Evolutionary conservation across 306 rosid genomes (phyloP), one percentile per base, ranked within the genome.

Genomic region (Crotalaria pallida): DNA sequence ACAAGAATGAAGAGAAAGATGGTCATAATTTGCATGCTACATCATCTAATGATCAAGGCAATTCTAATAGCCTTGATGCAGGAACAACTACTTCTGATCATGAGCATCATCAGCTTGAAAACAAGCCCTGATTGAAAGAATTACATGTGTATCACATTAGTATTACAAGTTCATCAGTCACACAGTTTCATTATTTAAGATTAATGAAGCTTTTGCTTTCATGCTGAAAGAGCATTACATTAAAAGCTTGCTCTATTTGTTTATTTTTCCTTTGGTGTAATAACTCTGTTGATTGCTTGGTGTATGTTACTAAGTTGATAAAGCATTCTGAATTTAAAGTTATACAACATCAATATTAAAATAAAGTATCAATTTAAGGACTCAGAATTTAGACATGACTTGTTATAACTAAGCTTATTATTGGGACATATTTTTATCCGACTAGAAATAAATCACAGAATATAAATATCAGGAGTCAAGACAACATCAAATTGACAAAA

Each of bases 1-100:
- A 7, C 38, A 84, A 87, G 80, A 72, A 16, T 0, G 90, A 80
- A 1, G 36, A 31, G 38, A 56, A 34, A 62, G n/a, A 70, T 13
- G 89, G 40, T 21, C 67, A 62, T 15, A 82, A 69, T 23, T 78
- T 84, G 34, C 80, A 83, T 68, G 68, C 73, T 10, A 76, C 56
- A 31, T 60, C 84, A 66, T 50, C 83, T 34, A 27, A 59, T 43
- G 71, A 67, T 24, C 58, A 61, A 18, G 77, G 33, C 16, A 65
- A 72, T 24, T 43, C 81, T 75, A 57, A 71, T 12, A 59, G 22
- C 61, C 38, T 21, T 43, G 79, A 68, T 13, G 75, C 61, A 43
- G 72, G 7, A 60, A 16, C 67, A 33, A 24, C 79, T 61, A 6
- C 85, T 23, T 50, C 82, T 69, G 52, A 45, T 9, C 58, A 17